These are phyloP conservation scores for Paramyrothecium sp. DNA, from an alignment of 2,329 filamentous ascomycete genomes.

Conservation along the genomic window DNA sequence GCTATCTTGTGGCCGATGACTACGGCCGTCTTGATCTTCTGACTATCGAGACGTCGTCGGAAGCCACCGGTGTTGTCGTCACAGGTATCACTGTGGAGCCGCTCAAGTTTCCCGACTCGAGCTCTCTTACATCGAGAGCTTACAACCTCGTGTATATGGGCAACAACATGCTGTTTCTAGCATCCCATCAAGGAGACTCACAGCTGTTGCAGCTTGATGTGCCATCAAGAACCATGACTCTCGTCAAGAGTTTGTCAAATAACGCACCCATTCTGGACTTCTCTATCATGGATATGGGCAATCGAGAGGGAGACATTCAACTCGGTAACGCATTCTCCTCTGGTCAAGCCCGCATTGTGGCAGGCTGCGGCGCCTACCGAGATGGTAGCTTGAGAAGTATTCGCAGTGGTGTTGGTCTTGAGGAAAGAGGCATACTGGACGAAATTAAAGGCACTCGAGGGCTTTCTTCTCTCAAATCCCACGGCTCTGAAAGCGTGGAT, in stretches of 20 bases:
- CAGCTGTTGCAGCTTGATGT: slow-evolving; percentile 68
- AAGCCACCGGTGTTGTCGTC: slow-evolving; percentile 65
- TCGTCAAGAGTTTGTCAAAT: slow-evolving; percentile 70
- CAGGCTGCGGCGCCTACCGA: slow-evolving; percentile 85
- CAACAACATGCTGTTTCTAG: slow-evolving; percentile 74
- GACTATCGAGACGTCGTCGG: slow-evolving; percentile 68
- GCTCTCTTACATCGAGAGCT: slow-evolving; percentile 64
- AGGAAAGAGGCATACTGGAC: slow-evolving; percentile 79
- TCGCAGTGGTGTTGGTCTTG: slow-evolving; percentile 87
- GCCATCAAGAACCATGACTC: slow-evolving; percentile 46
- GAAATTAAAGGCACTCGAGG: slow-evolving; percentile 74
- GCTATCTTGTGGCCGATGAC: slow-evolving; percentile 89
- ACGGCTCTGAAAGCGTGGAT: slow-evolving; percentile 54
- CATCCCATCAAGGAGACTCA: slow-evolving; percentile 89
- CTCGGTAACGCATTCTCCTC: slow-evolving; percentile 87
- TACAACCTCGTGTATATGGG: slow-evolving; percentile 77
- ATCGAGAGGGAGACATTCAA: slow-evolving; percentile 72
- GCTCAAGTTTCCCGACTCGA: slow-evolving; percentile 24
- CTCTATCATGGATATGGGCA: slow-evolving; percentile 93
- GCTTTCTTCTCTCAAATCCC: slow-evolving; percentile 66
- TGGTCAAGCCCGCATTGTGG: slow-evolving; percentile 89
- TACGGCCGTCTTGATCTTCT: slow-evolving; percentile 85
- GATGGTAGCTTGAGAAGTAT: slow-evolving; percentile 89
- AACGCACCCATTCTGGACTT: slow-evolving; percentile 94
- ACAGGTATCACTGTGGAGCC: slow-evolving; percentile 67